Evolutionary conservation across 2,329 filamentous ascomycete species (phyloP).

Genomic region (Sporothrix globosa): DNA sequence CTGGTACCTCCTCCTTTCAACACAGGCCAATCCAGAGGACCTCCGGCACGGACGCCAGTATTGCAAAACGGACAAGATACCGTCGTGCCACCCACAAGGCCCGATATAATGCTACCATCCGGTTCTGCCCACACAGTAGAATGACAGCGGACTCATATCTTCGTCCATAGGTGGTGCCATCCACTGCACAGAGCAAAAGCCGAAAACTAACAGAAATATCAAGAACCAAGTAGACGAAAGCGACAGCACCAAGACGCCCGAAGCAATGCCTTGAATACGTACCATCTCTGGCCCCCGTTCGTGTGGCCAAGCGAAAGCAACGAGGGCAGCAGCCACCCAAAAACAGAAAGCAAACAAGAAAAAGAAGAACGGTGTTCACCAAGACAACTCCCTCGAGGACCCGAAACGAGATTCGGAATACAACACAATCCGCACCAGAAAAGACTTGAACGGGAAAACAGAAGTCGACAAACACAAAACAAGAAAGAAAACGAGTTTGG

Average conservation of each 20-base stretch:
- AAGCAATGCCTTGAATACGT: constrained; percentile 34
- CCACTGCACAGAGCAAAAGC: constrained; percentile 34
- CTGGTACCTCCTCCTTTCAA: background rate
- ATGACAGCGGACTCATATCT: constrained; percentile 81
- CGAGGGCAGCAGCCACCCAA: background rate
- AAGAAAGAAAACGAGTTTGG: constrained; percentile 23
- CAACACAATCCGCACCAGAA: background rate
- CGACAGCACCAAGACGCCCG: constrained; percentile 34
- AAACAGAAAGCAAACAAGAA: constrained; percentile 10
- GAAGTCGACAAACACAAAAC: background rate
- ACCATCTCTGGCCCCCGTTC: constrained; percentile 25
- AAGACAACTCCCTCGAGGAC: constrained; percentile 33
- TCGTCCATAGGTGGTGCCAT: constrained; percentile 62
- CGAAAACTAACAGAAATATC: constrained; percentile 41
- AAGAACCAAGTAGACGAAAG: background rate
- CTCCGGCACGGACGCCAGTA: constrained; percentile 29
- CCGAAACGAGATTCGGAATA: background rate
- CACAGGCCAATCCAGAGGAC: constrained; percentile 27
- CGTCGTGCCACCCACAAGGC: constrained; percentile 33
- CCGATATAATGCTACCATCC: constrained; percentile 33
- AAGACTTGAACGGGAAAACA: constrained; percentile 25
- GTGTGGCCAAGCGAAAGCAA: constrained; percentile 14
- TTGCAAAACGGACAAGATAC: constrained; percentile 21
- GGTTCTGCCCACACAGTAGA: constrained; percentile 16
- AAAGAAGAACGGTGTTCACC: constrained; percentile 21